A percentile compares a stretch with the other conserved stretches of the same genome.
Conservation (phyloP, 306 rosid genomes). For the Arachis hypogaea region DNA sequence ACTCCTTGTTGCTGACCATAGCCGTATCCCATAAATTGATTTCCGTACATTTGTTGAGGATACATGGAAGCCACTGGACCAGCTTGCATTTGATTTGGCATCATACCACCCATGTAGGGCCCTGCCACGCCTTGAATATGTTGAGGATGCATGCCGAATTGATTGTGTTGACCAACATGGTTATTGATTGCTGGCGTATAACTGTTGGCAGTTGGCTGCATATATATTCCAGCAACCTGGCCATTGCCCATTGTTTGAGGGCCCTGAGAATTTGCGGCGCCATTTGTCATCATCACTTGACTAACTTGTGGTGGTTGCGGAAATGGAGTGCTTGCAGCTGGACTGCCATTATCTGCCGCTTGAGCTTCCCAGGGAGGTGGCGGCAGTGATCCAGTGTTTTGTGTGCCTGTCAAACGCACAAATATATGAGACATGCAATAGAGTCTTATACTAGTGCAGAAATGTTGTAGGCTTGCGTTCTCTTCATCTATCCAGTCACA, state of each 20-base stretch:
- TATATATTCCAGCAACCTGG: conserved; percentile 71
- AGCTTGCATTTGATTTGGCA: conserved; percentile 57
- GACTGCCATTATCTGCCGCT: conserved; percentile 58
- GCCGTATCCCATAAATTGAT: conserved; percentile 69
- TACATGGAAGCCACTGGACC: conserved; percentile 54
- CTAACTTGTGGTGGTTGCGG: conserved; percentile 58
- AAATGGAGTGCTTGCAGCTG: conserved; percentile 60
- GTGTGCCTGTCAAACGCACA: conserved; percentile 56
- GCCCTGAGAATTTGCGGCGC: conserved; percentile 56
- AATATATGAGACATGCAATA: conserved; percentile 14
- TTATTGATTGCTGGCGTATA: conserved; percentile 60
- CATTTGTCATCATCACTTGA: conserved; percentile 54
- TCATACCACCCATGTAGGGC: conserved; percentile 59
- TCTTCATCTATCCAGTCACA: conserved; percentile 31
- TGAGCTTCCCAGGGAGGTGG: conserved; percentile 99
- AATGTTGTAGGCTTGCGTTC: conserved; percentile 29
- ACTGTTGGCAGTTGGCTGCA: conserved; percentile 62
- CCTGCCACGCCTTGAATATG: conserved; percentile 54
- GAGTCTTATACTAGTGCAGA: conserved; percentile 15
- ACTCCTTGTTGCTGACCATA: conserved; percentile 68
- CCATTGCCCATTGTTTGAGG: conserved; percentile 61
- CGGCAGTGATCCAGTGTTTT: conserved; percentile 71
- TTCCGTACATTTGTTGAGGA: conserved; percentile 85
- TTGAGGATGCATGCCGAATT: conserved; percentile 60
- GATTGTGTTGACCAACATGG: conserved; percentile 64